These are phyloP conservation scores for Proteromonas lacertae DNA, from an alignment of 352 stramenopile species.

Conservation along the genomic window DNA sequence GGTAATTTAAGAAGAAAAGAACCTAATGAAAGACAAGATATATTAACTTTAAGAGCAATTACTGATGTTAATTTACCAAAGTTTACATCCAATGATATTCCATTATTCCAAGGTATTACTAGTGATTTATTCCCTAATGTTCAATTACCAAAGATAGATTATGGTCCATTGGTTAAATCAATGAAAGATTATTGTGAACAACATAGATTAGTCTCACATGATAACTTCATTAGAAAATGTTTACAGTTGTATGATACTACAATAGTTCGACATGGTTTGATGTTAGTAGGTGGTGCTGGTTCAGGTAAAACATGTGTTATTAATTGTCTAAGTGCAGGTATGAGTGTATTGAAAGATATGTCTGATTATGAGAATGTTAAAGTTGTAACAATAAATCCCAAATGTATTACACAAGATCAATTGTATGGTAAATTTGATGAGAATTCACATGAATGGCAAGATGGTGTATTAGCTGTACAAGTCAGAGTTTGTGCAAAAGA, in stretches of 20 bases:
- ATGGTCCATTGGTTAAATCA: constrained; percentile 25
- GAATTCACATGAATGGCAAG: constrained; percentile 66
- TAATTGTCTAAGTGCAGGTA: constrained; percentile 40
- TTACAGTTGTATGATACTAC: too few relatives aligned
- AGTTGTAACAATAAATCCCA: constrained; percentile 45
- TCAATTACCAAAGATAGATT: constrained; percentile 32
- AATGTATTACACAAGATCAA: constrained; percentile 58
- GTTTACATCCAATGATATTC: constrained; percentile 57
- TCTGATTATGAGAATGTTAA: constrained; percentile 8
- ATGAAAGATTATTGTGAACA: constrained; percentile 35
- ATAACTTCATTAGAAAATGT: constrained; percentile 2
- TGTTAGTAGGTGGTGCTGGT: constrained; percentile 64
- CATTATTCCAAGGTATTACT: constrained; percentile 58
- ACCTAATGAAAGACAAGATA: constrained; percentile 27
- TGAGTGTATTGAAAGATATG: constrained; percentile 28
- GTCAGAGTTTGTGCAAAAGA: constrained; percentile 30
- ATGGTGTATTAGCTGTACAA: constrained; percentile 59
- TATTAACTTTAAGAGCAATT: constrained; percentile 51
- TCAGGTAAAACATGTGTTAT: constrained; percentile 62
- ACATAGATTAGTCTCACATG: constrained; percentile 17
- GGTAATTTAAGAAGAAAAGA: constrained; percentile 14
- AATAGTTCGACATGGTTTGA: too few relatives aligned
- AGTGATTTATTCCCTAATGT: too few relatives aligned
- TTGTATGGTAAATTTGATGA: constrained; percentile 67
- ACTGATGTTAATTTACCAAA: constrained; percentile 70